Evolutionary conservation across 106 monocot species (phyloP), one percentile per base, ranked within the genome.

Genomic region (Apostasia shenzhenica): DNA sequence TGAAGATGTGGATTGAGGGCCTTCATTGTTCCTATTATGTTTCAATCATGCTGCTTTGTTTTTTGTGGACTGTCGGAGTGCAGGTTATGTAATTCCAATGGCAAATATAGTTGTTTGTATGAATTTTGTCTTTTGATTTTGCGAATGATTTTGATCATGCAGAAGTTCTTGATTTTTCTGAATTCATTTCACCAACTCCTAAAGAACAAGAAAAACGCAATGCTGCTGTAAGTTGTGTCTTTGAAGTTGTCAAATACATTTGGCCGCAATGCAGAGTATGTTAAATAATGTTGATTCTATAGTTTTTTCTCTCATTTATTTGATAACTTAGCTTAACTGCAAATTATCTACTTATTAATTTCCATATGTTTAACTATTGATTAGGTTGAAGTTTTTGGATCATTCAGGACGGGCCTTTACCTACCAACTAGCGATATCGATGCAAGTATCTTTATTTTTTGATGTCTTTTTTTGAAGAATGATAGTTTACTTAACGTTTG

Each of bases 301-400:
- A 9, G 8, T 50, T 0, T 5, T 3, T 39, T 48, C 26, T 9
- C 57, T 58, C 38, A 8, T 8, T 48, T 47, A 39, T 26, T 26
- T 26, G 26, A 26, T 26, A 26, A 26, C 26, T 26, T 26, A 26
- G 26, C 26, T 26, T 26, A 26, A 26, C 0, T 26, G 26, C 26
- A 26, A 26, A 26, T 26, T 26, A 26, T 26, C 26, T 26, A 26
- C 26, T 26, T 26, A 26, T 26, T 26, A 26, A 26, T 7, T 48
- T 72, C 5, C 50, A 52, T 37, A 57, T 73, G 61, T 67, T 55
- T 41, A 26, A 70, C 44, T 63, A 64, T 69, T 70, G 0, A 78
- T 83, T 66, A 95, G 91, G 91, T 86, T 51, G 95, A 95, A 78
- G 86, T 95, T 26, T 95, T 95, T 80, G 95, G 95, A 73, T 95